These are phyloP conservation scores for Phlyctochytrium arcticum DNA, from an alignment of 192 early-diverging fungal genomes.

Conservation along the genomic window DNA sequence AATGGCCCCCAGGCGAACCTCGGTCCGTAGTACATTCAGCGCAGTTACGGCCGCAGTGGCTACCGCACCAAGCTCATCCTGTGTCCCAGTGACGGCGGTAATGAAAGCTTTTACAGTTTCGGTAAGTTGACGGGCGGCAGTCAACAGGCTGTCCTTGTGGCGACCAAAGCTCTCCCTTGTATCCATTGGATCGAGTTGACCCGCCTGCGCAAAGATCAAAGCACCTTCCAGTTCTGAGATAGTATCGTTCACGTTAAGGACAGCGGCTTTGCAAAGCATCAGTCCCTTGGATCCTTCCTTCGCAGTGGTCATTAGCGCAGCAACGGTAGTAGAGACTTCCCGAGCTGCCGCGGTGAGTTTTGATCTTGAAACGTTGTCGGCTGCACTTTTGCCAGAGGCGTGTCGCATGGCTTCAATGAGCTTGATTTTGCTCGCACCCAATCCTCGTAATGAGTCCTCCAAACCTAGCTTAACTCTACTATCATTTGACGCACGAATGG, in stretches of 20 bases:
- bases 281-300: conserved; percentile 44
- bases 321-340: conserved; percentile 38
- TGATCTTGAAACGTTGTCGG: conserved; percentile 25
- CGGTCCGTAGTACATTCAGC: conserved; percentile 26
- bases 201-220: conserved; percentile 53
- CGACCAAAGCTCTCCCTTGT: conserved; percentile 39
- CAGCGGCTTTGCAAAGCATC: conserved; percentile 32
- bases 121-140: conserved; percentile 36
- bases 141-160: conserved; percentile 48
- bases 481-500: conserved; percentile 31
- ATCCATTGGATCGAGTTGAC: conserved; percentile 50
- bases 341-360: conserved; percentile 40
- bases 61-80: conserved; percentile 41
- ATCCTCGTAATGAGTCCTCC: conserved; percentile 24
- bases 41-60: conserved; percentile 23
- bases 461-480: conserved; percentile 24
- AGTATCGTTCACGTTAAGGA: conserved; percentile 31
- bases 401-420: conserved; percentile 44
- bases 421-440: conserved; percentile 38
- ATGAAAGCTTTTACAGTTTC: conserved; percentile 46
- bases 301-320: conserved; percentile 28
- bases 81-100: conserved; percentile 25
- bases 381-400: conserved; percentile 41
- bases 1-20: conserved; percentile 33
- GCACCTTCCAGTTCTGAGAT: conserved; percentile 46